Percentiles rank a stretch among this genome's conserved stretches.
phyloP scores from a whole-genome alignment of 1,284 basidiomycete species.

The Laetiporus sulphureus region DNA sequence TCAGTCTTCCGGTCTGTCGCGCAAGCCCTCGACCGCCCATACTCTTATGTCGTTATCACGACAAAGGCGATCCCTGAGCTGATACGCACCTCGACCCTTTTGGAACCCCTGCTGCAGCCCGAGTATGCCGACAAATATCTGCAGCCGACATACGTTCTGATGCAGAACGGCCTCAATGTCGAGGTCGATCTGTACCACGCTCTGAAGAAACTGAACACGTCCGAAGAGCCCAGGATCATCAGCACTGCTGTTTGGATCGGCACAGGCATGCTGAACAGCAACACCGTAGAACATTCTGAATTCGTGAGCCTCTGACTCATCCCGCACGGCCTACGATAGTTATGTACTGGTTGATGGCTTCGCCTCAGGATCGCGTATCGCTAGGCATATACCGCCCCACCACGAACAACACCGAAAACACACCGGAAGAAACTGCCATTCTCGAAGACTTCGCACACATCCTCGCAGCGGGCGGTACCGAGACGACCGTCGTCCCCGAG shows the following conservation, averaged over 20 bases:
- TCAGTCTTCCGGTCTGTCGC: slow-evolving; percentile 52
- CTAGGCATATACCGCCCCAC: slow-evolving; percentile 47
- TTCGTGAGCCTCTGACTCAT: slow-evolving; percentile 34
- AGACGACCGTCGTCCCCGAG: slow-evolving; percentile 43
- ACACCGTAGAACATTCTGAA: slow-evolving; percentile 43
- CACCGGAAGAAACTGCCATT: slow-evolving; percentile 34
- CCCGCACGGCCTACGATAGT: too few species aligned
- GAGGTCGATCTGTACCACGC: slow-evolving; percentile 61
- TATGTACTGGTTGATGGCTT: too few species aligned
- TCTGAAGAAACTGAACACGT: slow-evolving; percentile 32
- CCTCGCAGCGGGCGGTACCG: slow-evolving; percentile 41
- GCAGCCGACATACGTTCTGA: slow-evolving; percentile 58
- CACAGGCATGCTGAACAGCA: slow-evolving; percentile 40
- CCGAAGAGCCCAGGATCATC: slow-evolving; percentile 43
- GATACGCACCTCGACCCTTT: slow-evolving; percentile 46
- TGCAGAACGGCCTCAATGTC: slow-evolving; percentile 77
- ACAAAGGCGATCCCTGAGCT: slow-evolving; percentile 75
- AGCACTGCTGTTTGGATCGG: slow-evolving; percentile 49
- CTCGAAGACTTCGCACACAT: slow-evolving; percentile 43
- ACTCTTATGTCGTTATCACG: slow-evolving; percentile 62
- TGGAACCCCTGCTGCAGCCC: slow-evolving; percentile 49
- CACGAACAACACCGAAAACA: slow-evolving; percentile 36
- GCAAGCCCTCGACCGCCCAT: slow-evolving; percentile 53
- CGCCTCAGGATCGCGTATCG: slow-evolving; percentile 40
- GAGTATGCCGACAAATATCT: slow-evolving; percentile 39